Conservation (phyloP, 345 rosid genomes). For the Bretschneidera sinensis region DNA sequence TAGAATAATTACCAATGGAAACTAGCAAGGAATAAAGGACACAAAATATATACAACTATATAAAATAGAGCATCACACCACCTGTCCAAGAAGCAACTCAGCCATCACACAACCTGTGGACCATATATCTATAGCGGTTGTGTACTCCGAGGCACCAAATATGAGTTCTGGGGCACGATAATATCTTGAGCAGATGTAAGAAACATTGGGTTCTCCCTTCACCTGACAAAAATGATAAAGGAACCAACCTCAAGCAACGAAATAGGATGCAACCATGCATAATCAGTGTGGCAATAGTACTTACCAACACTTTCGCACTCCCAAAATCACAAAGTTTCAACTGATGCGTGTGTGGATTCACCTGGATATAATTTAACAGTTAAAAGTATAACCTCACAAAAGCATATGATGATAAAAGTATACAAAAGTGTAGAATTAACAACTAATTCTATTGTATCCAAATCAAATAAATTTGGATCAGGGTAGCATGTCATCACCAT, state of each 20-base stretch:
- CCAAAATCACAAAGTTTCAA: constrained; percentile 89
- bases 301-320: constrained; percentile 90
- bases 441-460: background rate
- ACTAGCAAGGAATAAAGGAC: constrained; percentile 4
- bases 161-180: constrained; percentile 94
- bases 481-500: too few relatives aligned
- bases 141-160: constrained; percentile 90
- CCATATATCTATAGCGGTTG: constrained; percentile 93
- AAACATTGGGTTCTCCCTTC: constrained; percentile 90
- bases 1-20: constrained; percentile 10
- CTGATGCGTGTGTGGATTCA: constrained; percentile 87
- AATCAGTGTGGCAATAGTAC: constrained; percentile 10
- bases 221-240: constrained; percentile 42
- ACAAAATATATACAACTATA: constrained; percentile 3
- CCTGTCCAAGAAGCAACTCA: constrained; percentile 89
- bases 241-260: constrained; percentile 17
- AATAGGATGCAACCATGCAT: constrained; percentile 2
- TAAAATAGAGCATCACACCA: constrained; percentile 13
- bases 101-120: constrained; percentile 96
- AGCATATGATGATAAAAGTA: too few relatives aligned
- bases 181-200: constrained; percentile 87
- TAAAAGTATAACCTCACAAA: background rate
- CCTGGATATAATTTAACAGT: constrained; percentile 34
- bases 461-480: background rate
- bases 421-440: background rate